Base-by-base conservation (phyloP, 2,329 filamentous ascomycete genomes). In the Monosporascus sp. region DNA sequence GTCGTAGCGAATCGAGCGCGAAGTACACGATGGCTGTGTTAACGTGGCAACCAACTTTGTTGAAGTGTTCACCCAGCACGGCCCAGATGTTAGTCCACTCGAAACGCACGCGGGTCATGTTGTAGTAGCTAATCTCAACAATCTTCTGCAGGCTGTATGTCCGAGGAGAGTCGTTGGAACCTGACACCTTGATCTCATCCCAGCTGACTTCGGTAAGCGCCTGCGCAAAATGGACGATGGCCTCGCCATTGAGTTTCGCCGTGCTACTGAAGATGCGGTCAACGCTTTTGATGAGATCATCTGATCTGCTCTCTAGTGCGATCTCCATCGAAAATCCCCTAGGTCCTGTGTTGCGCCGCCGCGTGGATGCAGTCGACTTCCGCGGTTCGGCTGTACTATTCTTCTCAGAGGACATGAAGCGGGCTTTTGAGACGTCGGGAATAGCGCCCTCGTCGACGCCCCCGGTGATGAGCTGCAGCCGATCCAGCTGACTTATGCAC, bases 11-110 rank as follows among this genome's bases (percentile, higher is more conserved):
- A 73, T 99, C 95, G 28, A 99, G 79, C 3, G 94, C 94, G 66
- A 99, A 99, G 74, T 95, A 97, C 11, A 99, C 95, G 50, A 99
- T 94, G 7, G 91, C 88, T 14, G 94, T 96, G 72, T 99, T 99
- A 64, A 87, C 89, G 65, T 97, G 92, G 65, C 93, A 97, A 51
- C 95, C 95, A 56, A 99, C 94, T 58, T 92, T 87, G 70, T 97
- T 97, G 78, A 99, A 99, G 68, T 99, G 95, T 67, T 96, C 89
- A 15, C 94, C 94, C n/a, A 99, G 81, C 1, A 99, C 89, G 58
- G 89, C 89, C 94, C 94, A 99, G 55, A 99, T 96, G 63, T 88
- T 93, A 14, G 89, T 95, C 94, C 94, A 99, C 69, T 99, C 94
- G 64, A 97, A 97, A 64, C 94, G 88, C 37, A 99, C 93, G 78